A percentile compares a stretch with the other conserved stretches of the same genome.
phyloP scores from a whole-genome alignment of 2,329 filamentous ascomycete species.

The Aspergillus unguis region DNA sequence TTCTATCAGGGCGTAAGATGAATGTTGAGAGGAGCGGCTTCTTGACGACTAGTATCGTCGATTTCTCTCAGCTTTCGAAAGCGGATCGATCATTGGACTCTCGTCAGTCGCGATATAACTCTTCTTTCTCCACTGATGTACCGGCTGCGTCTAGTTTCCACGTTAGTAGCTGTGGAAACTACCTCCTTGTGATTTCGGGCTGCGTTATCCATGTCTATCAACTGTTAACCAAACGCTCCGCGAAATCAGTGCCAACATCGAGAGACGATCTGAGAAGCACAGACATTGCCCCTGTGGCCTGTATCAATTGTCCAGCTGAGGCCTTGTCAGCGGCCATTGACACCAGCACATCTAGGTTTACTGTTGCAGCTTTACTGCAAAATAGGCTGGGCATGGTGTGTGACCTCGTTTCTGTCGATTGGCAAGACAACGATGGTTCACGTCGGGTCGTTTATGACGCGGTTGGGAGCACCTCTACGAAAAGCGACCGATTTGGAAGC shows the following conservation, averaged over 20 bases:
- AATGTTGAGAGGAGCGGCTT: conserved; percentile 33
- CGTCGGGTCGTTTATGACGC: background rate
- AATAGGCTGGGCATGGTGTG: conserved; percentile 61
- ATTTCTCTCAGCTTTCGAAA: conserved; percentile 26
- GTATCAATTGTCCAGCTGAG: conserved; percentile 54
- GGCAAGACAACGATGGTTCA: background rate
- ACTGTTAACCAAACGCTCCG: conserved; percentile 29
- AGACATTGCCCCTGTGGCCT: conserved; percentile 47
- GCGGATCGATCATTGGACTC: conserved; percentile 13
- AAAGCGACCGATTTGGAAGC: conserved; percentile 13
- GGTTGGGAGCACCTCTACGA: background rate
- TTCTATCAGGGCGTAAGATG: conserved; percentile 38
- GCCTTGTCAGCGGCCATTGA: conserved; percentile 63
- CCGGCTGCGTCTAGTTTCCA: conserved; percentile 43
- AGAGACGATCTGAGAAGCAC: conserved; percentile 28
- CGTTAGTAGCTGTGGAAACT: conserved; percentile 57
- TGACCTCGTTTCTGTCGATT: conserved; percentile 41
- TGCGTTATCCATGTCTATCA: conserved; percentile 57
- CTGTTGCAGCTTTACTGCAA: conserved; percentile 58
- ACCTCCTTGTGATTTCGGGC: conserved; percentile 55
- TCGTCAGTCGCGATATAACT: conserved; percentile 11
- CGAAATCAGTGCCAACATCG: conserved; percentile 15
- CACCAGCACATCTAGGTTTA: conserved; percentile 53
- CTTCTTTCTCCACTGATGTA: conserved; percentile 23
- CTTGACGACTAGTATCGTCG: conserved; percentile 36